phyloP scores from a whole-genome alignment of 345 rosid genomes.

The Populus davidiana region DNA sequence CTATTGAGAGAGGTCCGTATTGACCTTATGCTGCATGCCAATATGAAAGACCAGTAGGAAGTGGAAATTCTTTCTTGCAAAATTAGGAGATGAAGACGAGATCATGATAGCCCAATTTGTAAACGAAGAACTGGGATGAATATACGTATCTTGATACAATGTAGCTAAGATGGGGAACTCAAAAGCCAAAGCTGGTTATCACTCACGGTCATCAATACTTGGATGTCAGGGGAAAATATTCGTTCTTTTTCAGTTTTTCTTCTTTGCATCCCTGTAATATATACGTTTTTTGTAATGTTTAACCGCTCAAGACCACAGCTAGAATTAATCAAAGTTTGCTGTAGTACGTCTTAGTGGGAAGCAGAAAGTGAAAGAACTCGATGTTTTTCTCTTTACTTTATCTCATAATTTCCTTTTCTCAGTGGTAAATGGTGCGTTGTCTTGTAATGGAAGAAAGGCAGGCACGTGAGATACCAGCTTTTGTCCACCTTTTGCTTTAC shows the following conservation, averaged over 20 bases:
- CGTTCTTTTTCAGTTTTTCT: background rate
- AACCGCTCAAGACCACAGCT: background rate
- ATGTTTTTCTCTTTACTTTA: background rate
- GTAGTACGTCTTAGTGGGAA: background rate
- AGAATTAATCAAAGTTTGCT: background rate
- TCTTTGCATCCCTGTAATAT: background rate
- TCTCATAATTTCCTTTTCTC: background rate
- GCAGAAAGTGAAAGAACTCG: background rate
- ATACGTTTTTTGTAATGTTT: background rate
- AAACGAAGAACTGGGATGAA: background rate
- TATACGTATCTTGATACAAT: background rate
- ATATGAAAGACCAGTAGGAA: background rate
- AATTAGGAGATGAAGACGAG: background rate
- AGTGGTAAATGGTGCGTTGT: background rate
- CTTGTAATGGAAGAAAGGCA: constrained; percentile 1
- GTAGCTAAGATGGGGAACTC: background rate
- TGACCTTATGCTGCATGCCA: background rate
- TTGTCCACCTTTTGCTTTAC: constrained; percentile 19
- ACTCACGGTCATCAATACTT: background rate
- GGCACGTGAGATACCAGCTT: background rate
- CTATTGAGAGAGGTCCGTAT: background rate
- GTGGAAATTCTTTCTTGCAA: background rate
- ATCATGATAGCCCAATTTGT: background rate
- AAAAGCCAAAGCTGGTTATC: background rate
- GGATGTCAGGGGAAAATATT: background rate